Evolutionary conservation across 148 eudicot genomes (phyloP).

Genomic region (Rhododendron simsii): DNA sequence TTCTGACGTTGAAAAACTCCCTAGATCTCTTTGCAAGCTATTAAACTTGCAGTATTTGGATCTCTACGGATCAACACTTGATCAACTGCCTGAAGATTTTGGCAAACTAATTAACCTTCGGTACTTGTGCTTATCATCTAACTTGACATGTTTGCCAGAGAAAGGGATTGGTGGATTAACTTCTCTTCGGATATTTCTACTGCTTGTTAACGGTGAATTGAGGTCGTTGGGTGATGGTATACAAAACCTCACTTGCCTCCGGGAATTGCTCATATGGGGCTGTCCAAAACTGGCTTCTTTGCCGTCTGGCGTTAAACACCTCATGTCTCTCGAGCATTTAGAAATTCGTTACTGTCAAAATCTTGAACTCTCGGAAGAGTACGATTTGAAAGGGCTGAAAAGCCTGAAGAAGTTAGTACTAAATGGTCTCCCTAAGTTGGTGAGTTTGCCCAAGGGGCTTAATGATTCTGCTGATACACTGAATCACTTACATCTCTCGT

Average conservation of each 20-base stretch:
- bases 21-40: background rate
- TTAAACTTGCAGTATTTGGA: constrained; percentile 4
- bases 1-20: background rate
- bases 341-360: background rate
- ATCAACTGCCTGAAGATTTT: constrained; percentile 1
- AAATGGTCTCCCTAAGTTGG: background rate
- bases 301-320: background rate
- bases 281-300: background rate
- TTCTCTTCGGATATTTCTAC: background rate
- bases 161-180: background rate
- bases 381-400: background rate
- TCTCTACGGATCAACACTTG: background rate
- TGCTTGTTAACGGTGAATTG: background rate
- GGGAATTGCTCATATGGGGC: background rate
- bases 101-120: background rate
- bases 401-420: background rate
- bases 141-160: background rate
- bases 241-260: background rate
- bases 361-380: background rate
- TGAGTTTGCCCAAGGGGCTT: background rate
- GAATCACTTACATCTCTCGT: background rate
- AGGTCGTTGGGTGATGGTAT: background rate
- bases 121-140: background rate
- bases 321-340: background rate
- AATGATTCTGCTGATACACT: no score